Evolutionary conservation across 495 filamentous ascomycete genomes (phyloP).

Genomic region (Podospora tetraspora): DNA sequence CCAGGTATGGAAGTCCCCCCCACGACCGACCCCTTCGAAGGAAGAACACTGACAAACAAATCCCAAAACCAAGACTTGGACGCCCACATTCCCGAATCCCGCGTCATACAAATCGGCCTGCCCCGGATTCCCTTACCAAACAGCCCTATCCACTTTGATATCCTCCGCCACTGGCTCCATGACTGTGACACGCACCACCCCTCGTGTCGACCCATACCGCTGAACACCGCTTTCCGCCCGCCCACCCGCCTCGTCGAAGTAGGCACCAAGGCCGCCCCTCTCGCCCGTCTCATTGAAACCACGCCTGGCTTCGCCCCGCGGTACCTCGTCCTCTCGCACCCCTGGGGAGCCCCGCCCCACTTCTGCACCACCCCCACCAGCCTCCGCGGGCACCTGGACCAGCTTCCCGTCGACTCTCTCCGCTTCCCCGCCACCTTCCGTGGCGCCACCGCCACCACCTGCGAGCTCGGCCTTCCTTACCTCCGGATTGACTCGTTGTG

Average conservation of each 20-base stretch:
- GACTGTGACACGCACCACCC: conserved; percentile 22
- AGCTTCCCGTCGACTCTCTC: conserved; percentile 2
- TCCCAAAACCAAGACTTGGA: background rate
- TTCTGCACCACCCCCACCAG: conserved; percentile 9
- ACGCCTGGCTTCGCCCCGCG: background rate
- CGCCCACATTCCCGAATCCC: background rate
- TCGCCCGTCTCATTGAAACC: conserved; percentile 13
- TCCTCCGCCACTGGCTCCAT: conserved; percentile 20
- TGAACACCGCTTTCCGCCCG: conserved; percentile 11
- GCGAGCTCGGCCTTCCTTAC: conserved; percentile 19
- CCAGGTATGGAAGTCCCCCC: background rate
- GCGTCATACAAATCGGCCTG: conserved; percentile 17
- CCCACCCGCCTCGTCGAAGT: conserved; percentile 29
- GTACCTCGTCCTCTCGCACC: conserved; percentile 22
- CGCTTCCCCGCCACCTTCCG: conserved; percentile 21
- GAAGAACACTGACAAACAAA: background rate
- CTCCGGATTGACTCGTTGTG: conserved; percentile 42
- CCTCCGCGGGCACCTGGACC: background rate
- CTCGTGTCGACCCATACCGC: conserved; percentile 3
- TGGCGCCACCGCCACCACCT: conserved; percentile 20
- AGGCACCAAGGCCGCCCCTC: conserved; percentile 2
- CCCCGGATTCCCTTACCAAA: conserved; percentile 13
- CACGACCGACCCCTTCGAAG: background rate
- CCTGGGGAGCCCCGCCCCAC: conserved; percentile 15
- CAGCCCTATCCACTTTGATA: conserved; percentile 18